Percentiles rank a stretch among this genome's conserved stretches.
These are phyloP conservation scores for Marasmius tenuissimus DNA, from an alignment of 1,284 basidiomycete species.

Conservation along the genomic window DNA sequence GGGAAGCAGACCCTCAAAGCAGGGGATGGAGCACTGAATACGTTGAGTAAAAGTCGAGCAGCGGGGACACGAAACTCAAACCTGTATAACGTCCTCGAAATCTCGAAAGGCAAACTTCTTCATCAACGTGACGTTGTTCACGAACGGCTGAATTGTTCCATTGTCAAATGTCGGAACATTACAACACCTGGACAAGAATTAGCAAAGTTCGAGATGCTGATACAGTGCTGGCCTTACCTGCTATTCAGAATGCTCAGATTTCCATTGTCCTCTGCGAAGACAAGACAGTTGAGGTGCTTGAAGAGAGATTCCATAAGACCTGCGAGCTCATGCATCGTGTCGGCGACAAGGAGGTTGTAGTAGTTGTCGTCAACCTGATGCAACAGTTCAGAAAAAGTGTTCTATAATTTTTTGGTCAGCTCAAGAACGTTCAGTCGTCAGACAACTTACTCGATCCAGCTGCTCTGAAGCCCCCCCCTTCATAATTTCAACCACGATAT, in stretches of 20 bases:
- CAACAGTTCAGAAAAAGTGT: neutral
- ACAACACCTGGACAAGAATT: neutral
- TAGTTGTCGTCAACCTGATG: neutral
- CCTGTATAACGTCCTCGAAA: constrained; percentile 34
- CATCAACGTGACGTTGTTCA: constrained; percentile 28
- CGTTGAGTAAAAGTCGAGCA: neutral
- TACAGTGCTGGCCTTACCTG: neutral
- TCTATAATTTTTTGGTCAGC: neutral
- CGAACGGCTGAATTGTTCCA: constrained; percentile 26
- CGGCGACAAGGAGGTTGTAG: neutral
- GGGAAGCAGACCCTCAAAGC: constrained; percentile 22
- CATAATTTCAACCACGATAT: neutral
- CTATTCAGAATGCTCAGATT: neutral
- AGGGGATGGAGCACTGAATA: constrained; percentile 21
- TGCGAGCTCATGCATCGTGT: neutral
- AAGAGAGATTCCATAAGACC: neutral
- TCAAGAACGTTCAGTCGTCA: neutral
- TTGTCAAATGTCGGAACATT: neutral
- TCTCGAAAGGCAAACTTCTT: constrained; percentile 31
- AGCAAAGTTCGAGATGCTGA: neutral
- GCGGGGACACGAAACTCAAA: constrained; percentile 1
- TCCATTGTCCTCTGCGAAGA: neutral
- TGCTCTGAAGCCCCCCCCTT: neutral
- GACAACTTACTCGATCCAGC: neutral
- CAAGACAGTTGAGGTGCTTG: neutral